A percentile compares a stretch with the other conserved stretches of the same genome.
Evolutionary conservation across 257 asterid genomes (phyloP).

Genomic region (Ehretia macrophylla): DNA sequence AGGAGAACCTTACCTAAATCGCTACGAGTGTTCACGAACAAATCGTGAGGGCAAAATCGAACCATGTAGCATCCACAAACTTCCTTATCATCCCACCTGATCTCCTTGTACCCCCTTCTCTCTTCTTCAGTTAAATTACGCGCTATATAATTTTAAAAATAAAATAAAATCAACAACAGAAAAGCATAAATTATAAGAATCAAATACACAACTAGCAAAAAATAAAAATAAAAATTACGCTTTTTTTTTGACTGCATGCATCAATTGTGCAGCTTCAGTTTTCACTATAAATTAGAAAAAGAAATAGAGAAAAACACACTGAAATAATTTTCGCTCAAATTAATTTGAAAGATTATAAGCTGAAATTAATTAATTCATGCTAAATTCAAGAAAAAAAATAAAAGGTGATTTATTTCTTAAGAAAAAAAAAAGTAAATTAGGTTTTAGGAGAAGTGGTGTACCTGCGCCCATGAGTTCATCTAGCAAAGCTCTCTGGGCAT

Average conservation of each 20-base stretch:
- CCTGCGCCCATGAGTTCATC: slow-evolving; percentile 97
- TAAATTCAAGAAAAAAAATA: neutral
- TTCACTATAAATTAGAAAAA: too few species aligned
- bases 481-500: slow-evolving; percentile 90
- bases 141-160: slow-evolving; percentile 43
- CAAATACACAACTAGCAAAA: neutral
- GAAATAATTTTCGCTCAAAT: too few species aligned
- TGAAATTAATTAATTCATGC: neutral
- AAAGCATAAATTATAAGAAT: neutral
- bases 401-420: neutral
- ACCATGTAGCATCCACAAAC: slow-evolving; percentile 87
- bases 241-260: too few species aligned
- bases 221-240: neutral
- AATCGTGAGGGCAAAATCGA: slow-evolving; percentile 95
- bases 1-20: slow-evolving; percentile 59
- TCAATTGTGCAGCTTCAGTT: too few species aligned
- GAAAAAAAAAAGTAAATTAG: neutral
- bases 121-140: slow-evolving; percentile 95
- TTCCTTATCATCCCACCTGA: slow-evolving; percentile 93
- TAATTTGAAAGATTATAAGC: neutral
- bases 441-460: slow-evolving; percentile 6
- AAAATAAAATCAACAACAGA: neutral
- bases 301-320: too few species aligned
- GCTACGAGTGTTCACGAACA: slow-evolving; percentile 90
- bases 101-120: slow-evolving; percentile 77